Base-by-base conservation (phyloP, 345 rosid species). In the Bretschneidera sinensis region DNA sequence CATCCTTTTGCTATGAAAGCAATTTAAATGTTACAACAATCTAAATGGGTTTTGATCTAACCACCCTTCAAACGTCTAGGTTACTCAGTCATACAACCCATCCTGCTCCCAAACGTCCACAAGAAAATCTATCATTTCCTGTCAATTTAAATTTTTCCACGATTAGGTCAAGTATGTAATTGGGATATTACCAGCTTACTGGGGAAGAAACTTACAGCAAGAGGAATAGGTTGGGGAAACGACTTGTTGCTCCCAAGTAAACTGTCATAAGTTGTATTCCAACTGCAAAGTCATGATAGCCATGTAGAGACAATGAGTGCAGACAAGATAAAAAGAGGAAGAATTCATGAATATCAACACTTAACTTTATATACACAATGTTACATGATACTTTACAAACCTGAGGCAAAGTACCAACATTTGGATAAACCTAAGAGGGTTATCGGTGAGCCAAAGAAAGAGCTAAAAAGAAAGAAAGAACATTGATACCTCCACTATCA, bases 51-150 rank as follows among this genome's bases (percentile, higher is more conserved):
- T n/a, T n/a, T n/a, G n/a, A 43, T 62, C 62, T 58, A 59, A 48
- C 49, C 82, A 69, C 49, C 68, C 58, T 66, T 61, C 61, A 43
- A 39, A 17, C 24, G 31, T 8, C 16, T 39, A 28, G 33, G 65
- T 64, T 55, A 63, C 21, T 86, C 75, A 91, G 62, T 84, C 96
- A 60, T 91, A 87, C 81, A 85, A 70, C 15, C 92, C 98, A 65
- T 88, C 96, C 66, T 91, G 92, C 72, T 91, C 98, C 94, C 98
- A 91, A 20, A 76, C 31, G 76, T 91, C 94, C 58, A 91, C 95
- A 17, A 91, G 89, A 79, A 88, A 91, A 75, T 88, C 96, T 31
- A 86, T 87, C 98, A 91, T 91, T 77, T 88, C 98, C 97, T 91
- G 83, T 25, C 62, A 65, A 25, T 57, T 53, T 24, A 43, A 58